Conservation (phyloP, 2,329 filamentous ascomycete genomes). For the Endocalyx cinctus region DNA sequence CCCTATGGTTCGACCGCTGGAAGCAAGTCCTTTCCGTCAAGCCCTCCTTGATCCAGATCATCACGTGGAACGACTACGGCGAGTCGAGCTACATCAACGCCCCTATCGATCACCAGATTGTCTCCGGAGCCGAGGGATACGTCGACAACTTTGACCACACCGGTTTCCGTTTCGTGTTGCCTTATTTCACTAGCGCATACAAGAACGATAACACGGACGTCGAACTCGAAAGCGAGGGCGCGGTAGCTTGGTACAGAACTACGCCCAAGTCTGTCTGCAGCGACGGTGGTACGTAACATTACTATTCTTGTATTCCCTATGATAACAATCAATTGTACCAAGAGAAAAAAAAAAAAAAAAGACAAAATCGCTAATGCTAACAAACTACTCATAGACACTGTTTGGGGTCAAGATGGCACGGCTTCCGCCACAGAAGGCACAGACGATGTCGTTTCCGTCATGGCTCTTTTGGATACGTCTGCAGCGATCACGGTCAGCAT, state of each 20-base stretch:
- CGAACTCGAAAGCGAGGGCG: conserved; percentile 19
- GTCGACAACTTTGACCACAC: conserved; percentile 42
- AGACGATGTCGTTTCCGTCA: conserved; percentile 40
- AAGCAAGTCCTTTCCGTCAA: conserved; percentile 43
- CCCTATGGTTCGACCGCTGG: conserved; percentile 53
- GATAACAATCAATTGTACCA: too few relatives aligned
- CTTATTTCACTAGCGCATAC: conserved; percentile 46
- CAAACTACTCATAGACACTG: conserved; percentile 24
- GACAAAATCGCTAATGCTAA: conserved; percentile 2
- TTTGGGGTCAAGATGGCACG: conserved; percentile 33
- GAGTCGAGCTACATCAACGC: conserved; percentile 54
- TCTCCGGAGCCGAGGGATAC: conserved; percentile 43
- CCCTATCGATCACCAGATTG: conserved; percentile 37
- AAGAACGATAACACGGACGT: conserved; percentile 36
- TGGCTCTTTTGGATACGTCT: conserved; percentile 29
- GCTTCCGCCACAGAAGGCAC: conserved; percentile 31
- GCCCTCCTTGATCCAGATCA: conserved; percentile 50
- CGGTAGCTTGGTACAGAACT: conserved; percentile 25
- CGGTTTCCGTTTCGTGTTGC: conserved; percentile 43
- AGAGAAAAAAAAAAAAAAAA: too few relatives aligned
- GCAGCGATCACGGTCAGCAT: conserved; percentile 33
- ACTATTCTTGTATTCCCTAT: too few relatives aligned
- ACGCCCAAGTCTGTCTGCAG: conserved; percentile 24
- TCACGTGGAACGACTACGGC: conserved; percentile 57
- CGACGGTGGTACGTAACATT: conserved; percentile 32